Conservation (phyloP, 441 rosid genomes). For the Populus hybrid region DNA sequence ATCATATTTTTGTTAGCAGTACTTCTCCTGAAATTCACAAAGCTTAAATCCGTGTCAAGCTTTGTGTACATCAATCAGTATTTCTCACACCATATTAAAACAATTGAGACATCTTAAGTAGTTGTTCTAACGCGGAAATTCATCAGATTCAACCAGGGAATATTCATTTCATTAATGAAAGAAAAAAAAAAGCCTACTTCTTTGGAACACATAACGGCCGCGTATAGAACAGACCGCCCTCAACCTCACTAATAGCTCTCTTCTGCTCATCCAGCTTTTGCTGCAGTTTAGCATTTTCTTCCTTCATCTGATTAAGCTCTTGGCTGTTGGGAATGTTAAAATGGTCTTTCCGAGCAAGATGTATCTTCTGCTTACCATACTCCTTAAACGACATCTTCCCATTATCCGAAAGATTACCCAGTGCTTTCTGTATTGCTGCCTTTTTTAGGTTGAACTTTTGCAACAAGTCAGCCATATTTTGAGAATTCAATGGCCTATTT, state of each 20-base stretch:
- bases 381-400: slow-evolving; percentile 81
- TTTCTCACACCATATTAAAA: neutral
- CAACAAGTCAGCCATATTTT: slow-evolving; percentile 79
- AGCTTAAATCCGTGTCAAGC: neutral
- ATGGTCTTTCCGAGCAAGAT: slow-evolving; percentile 88
- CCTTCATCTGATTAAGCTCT: slow-evolving; percentile 80
- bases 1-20: neutral
- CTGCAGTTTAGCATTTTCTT: slow-evolving; percentile 65
- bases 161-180: neutral
- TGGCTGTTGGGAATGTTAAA: slow-evolving; percentile 78
- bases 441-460: slow-evolving; percentile 93
- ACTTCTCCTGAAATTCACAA: slow-evolving; percentile 1
- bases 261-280: slow-evolving; percentile 53
- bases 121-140: neutral
- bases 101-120: neutral
- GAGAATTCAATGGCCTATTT: slow-evolving; percentile 86
- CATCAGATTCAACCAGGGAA: neutral
- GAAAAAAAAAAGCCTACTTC: neutral
- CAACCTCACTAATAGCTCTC: slow-evolving; percentile 51
- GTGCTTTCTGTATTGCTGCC: slow-evolving; percentile 75
- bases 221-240: slow-evolving; percentile 52
- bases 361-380: slow-evolving; percentile 92
- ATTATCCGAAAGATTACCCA: slow-evolving; percentile 71
- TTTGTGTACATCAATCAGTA: neutral
- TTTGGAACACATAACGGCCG: neutral